phyloP scores from a whole-genome alignment of 768 basidiomycete species.

The Suillus weaverae region DNA sequence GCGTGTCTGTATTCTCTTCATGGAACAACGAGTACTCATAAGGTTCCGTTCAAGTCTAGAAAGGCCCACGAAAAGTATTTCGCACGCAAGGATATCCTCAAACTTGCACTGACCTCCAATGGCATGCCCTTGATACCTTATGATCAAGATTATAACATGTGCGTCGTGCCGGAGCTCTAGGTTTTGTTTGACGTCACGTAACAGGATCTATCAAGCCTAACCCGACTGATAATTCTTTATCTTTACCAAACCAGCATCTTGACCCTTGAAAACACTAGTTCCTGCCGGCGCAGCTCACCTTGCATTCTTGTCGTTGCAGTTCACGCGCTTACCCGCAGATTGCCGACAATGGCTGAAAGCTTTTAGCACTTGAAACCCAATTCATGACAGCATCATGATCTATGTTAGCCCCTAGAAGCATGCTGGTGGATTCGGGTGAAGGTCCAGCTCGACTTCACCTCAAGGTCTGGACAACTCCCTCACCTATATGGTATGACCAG shows the following conservation, averaged over 20 bases:
- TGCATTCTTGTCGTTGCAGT: not conserved
- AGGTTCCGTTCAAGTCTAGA: slow-evolving; percentile 25
- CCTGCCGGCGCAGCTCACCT: not conserved
- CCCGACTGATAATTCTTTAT: not conserved
- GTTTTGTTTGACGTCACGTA: not conserved
- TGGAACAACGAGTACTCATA: slow-evolving; percentile 15
- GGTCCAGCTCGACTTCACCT: not conserved
- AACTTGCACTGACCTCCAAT: not conserved
- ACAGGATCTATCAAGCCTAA: not conserved
- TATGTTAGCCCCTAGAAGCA: not conserved
- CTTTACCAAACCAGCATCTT: not conserved
- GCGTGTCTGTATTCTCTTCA: slow-evolving; percentile 27
- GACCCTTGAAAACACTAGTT: not conserved
- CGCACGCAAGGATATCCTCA: not conserved
- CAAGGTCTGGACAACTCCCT: not conserved
- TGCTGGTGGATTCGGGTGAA: not conserved
- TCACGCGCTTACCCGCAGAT: not conserved
- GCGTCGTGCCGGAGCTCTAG: not conserved
- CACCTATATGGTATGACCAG: not conserved
- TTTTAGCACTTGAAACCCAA: not conserved
- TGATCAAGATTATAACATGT: not conserved
- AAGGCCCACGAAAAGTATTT: slow-evolving; percentile 28
- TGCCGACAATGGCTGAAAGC: not conserved
- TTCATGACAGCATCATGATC: not conserved
- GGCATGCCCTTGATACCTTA: not conserved